Percentiles rank a stretch among this genome's conserved stretches.
Evolutionary conservation across 179 eudicot species (phyloP).

Genomic region (Sideroxylon spinosum): DNA sequence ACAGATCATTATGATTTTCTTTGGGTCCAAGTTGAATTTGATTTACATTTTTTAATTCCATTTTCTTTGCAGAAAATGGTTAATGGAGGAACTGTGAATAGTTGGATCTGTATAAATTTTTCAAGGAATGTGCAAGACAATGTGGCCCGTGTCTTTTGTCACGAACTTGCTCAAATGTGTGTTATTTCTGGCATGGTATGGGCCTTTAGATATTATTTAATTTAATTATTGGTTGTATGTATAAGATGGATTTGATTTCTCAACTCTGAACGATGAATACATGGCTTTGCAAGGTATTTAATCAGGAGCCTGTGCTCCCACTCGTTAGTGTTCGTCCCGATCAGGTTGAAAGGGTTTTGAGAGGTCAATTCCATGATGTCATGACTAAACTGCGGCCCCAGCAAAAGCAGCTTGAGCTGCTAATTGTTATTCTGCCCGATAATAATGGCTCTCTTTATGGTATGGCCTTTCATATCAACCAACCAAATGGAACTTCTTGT

Average conservation of each 20-base stretch:
- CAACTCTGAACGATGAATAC: neutral
- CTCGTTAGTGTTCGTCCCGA: slow-evolving; percentile 60
- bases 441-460: slow-evolving; percentile 88
- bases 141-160: slow-evolving; percentile 55
- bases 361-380: slow-evolving; percentile 65
- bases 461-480: slow-evolving; percentile 15
- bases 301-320: slow-evolving; percentile 65
- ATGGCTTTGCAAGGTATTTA: slow-evolving; percentile 35
- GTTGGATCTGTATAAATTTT: slow-evolving; percentile 80
- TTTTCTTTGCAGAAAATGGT: slow-evolving; percentile 69
- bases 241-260: neutral
- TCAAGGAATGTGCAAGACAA: slow-evolving; percentile 61
- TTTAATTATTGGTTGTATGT: neutral
- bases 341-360: slow-evolving; percentile 71
- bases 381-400: slow-evolving; percentile 53
- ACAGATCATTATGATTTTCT: neutral
- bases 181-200: slow-evolving; percentile 73
- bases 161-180: slow-evolving; percentile 84
- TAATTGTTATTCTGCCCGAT: slow-evolving; percentile 80
- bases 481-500: neutral
- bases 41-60: neutral
- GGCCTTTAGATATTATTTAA: neutral
- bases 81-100: slow-evolving; percentile 67
- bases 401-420: slow-evolving; percentile 65
- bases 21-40: neutral